phyloP scores from a whole-genome alignment of 2,329 filamentous ascomycete species.

The Colletotrichum sp. region DNA sequence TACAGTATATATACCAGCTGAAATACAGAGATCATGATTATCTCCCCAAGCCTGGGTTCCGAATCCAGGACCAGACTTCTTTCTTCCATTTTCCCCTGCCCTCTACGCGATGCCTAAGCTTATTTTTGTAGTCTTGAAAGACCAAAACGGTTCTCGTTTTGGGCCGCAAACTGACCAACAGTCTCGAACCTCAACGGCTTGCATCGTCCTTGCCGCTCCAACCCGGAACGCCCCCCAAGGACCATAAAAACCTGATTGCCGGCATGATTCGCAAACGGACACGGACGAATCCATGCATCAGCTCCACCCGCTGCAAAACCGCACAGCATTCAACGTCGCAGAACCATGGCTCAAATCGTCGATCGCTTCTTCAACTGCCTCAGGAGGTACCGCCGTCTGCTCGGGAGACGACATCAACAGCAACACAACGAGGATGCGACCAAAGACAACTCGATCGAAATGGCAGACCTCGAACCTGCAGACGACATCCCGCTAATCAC shows the following conservation, averaged over 20 bases:
- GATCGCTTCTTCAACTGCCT: background rate
- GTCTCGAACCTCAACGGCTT: background rate
- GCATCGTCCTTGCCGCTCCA: background rate
- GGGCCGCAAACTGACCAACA: background rate
- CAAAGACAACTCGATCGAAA: background rate
- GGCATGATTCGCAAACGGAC: background rate
- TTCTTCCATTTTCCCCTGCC: background rate
- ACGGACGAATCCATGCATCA: background rate
- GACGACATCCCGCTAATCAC: background rate
- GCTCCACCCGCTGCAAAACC: background rate
- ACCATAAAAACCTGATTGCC: background rate
- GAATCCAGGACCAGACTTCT: background rate
- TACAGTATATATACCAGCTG: background rate
- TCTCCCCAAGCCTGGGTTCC: background rate
- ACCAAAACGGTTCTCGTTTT: background rate
- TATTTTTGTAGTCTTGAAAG: background rate
- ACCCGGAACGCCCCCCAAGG: background rate
- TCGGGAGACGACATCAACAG: background rate
- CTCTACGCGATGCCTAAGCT: background rate
- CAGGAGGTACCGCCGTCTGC: background rate
- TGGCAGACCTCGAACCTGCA: background rate
- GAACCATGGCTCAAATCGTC: background rate
- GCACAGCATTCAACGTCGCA: background rate
- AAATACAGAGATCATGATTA: background rate
- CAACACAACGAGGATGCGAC: background rate